Base-by-base conservation (phyloP, 306 rosid species). In the Leucaena leucocephala region DNA sequence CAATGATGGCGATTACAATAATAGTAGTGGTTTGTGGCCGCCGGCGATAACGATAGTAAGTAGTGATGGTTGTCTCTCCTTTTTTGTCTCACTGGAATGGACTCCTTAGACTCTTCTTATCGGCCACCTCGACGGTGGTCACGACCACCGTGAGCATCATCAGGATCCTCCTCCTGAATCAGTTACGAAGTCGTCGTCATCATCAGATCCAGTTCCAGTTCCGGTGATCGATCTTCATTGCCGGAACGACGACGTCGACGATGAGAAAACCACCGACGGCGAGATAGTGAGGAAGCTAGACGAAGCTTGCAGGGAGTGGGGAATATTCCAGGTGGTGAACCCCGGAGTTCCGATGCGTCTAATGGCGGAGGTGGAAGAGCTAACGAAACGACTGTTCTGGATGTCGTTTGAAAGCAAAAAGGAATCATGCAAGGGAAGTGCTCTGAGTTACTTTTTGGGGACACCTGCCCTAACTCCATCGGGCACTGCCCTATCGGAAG, bases 311-410 rank as follows among this genome's bases (percentile, higher is more conserved):
- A 76, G 74, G 49, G 45, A 78, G 27, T 88, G 92, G 91, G 92
- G 95, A 1, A 3, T 85, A 8, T 88, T 90, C 57, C 91, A 88
- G 74, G 72, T 90, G 88, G 89, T 87, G 12, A 85, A 87, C 82
- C 95, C 88, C 66, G 95, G 90, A 5, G 43, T 90, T 77, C 95
- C 95, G 22, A n/a, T 54, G 33, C 44, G 79, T 17, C 76, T 88
- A 8, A 57, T 88, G 80, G 62, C 35, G 50, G 83, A 83, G 63
- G 80, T 88, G 16, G 83, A 76, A 2, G 79, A 76, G 17, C 71
- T 58, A 27, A 76, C 87, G 38, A 77, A 74, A 70, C 48, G 19
- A 76, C 34, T 90, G 3, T 88, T 87, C 54, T 78, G 82, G 42
- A 50, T 82, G 19, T 13, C 90, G 8, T 90, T 84, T 57, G 88